Conservation (phyloP, 257 asterid genomes). For the Dorcoceras hygrometricum region DNA sequence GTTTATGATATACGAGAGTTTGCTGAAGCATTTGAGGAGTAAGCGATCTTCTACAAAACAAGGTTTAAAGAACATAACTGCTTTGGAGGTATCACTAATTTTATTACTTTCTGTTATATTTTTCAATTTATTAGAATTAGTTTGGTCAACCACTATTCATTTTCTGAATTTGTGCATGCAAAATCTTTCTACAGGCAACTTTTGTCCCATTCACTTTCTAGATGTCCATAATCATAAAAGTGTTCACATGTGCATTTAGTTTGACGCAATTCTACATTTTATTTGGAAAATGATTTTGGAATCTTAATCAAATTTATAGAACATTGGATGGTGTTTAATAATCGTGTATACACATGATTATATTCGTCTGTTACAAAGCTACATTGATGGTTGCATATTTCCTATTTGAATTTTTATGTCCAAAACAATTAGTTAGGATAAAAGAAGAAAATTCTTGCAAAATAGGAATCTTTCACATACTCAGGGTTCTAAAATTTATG, state of each 20-base stretch:
- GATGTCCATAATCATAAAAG: slow-evolving; percentile 13
- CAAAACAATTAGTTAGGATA: not conserved
- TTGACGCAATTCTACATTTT: not conserved
- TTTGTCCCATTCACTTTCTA: not conserved
- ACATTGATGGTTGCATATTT: slow-evolving; percentile 6
- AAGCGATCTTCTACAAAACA: slow-evolving; percentile 51
- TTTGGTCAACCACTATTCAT: slow-evolving; percentile 9
- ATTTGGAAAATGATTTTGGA: slow-evolving; percentile 9
- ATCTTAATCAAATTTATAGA: slow-evolving; percentile 1
- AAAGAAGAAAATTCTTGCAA: no score
- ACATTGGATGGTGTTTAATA: slow-evolving; percentile 8
- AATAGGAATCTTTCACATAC: not conserved
- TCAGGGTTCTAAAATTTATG: not conserved
- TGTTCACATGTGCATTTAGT: slow-evolving; percentile 13
- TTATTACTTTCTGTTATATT: slow-evolving; percentile 6
- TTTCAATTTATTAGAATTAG: slow-evolving; percentile 13
- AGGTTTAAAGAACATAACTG: slow-evolving; percentile 43
- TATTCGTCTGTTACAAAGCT: slow-evolving; percentile 15
- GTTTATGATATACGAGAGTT: slow-evolving; percentile 89
- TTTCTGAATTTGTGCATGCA: not conserved
- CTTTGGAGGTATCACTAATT: slow-evolving; percentile 59
- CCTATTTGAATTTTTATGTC: not conserved
- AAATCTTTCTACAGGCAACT: not conserved
- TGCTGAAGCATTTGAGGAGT: slow-evolving; percentile 64
- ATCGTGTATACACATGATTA: not conserved